phyloP scores from a whole-genome alignment of 176 grass and related monocot species.

The Carex littledalei region DNA sequence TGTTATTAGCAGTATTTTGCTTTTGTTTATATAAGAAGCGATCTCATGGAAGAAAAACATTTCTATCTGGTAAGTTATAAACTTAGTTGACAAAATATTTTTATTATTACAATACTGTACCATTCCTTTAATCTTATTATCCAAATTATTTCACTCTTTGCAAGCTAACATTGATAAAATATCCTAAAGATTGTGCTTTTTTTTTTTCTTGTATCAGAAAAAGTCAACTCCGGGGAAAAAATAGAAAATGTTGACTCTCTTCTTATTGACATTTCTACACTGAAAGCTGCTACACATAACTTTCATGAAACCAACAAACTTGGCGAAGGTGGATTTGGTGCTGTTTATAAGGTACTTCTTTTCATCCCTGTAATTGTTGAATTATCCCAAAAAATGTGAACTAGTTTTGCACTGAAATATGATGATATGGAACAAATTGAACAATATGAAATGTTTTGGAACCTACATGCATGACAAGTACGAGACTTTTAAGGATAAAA shows the following conservation, averaged over 20 bases:
- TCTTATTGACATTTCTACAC: constrained; percentile 28
- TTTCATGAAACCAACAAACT: constrained; percentile 41
- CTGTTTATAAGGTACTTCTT: constrained; percentile 38
- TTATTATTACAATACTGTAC: not conserved
- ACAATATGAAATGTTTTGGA: not conserved
- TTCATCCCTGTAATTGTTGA: not conserved
- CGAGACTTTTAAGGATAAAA: not conserved
- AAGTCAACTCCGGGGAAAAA: not conserved
- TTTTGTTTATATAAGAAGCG: constrained; percentile 14
- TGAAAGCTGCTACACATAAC: constrained; percentile 26
- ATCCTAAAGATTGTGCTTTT: not conserved
- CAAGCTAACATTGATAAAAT: not conserved
- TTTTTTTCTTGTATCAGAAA: not conserved
- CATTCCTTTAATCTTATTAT: not conserved
- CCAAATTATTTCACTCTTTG: not conserved
- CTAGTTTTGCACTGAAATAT: not conserved
- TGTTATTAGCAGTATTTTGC: not conserved
- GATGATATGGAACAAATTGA: not conserved
- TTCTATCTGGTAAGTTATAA: not conserved
- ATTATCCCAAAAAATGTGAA: not conserved
- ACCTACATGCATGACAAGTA: not conserved
- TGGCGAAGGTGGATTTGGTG: constrained; percentile 36
- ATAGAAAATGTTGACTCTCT: constrained; percentile 23
- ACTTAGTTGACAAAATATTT: not conserved
- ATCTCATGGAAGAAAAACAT: not conserved